Evolutionary conservation across 2,329 filamentous ascomycete species (phyloP).

Genomic region (Calonectria fujianensis): DNA sequence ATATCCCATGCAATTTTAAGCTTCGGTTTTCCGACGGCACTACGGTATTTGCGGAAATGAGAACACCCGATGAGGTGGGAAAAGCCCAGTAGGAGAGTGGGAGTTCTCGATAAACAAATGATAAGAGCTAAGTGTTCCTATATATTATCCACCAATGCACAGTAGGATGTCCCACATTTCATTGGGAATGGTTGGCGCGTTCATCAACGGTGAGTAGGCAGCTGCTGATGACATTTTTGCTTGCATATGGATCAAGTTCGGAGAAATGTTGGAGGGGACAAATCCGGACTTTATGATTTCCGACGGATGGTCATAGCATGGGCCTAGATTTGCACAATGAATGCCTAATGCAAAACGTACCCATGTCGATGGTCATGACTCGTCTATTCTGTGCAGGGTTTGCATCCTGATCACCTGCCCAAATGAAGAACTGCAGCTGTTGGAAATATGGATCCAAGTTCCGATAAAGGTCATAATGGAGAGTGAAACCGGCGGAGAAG

Average conservation of each 20-base stretch:
- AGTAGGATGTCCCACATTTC: not conserved
- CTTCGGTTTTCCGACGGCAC: not conserved
- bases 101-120: not conserved
- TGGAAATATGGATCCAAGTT: not conserved
- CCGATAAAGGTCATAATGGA: not conserved
- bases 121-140: not conserved
- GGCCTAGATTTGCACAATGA: not conserved
- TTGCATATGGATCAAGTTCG: not conserved
- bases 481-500: not conserved
- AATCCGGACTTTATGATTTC: not conserved
- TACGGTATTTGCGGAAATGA: not conserved
- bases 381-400: not conserved
- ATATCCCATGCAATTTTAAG: too few relatives aligned
- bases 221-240: not conserved
- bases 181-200: not conserved
- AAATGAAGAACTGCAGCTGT: not conserved
- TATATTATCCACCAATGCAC: not conserved
- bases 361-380: not conserved
- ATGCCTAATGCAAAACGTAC: not conserved
- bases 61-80: not conserved
- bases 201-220: not conserved
- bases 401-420: not conserved
- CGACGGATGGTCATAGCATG: not conserved
- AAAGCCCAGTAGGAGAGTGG: not conserved
- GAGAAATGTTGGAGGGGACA: not conserved